A percentile compares a stretch with the other conserved stretches of the same genome.
phyloP scores from a whole-genome alignment of 31 red algal genomes.

The Endocladia muricata region DNA sequence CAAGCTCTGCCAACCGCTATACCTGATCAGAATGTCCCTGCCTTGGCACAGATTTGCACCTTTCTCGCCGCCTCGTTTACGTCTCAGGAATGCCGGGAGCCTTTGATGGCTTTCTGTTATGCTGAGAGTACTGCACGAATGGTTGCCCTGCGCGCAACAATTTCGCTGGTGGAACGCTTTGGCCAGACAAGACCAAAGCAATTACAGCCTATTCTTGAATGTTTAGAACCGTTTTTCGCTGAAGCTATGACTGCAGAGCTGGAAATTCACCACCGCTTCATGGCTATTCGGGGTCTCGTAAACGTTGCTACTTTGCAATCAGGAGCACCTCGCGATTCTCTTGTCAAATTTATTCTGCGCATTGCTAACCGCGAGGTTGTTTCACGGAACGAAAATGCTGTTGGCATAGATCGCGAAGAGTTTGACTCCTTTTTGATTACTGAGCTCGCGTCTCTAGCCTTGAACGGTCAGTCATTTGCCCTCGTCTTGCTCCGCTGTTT shows the following conservation, averaged over 20 bases:
- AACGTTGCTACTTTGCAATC: neutral
- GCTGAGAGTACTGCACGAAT: slow-evolving; percentile 3
- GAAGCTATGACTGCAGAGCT: neutral
- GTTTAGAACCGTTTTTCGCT: neutral
- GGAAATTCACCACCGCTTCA: neutral
- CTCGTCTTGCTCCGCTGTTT: neutral
- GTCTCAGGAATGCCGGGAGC: neutral
- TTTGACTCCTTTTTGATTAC: neutral
- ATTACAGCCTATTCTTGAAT: neutral
- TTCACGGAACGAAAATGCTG: neutral
- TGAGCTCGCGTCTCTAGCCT: neutral
- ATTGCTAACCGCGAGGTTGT: neutral
- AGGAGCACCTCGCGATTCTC: neutral
- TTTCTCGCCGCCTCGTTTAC: slow-evolving; percentile 15
- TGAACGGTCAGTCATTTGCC: neutral
- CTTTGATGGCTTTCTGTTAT: slow-evolving; percentile 27
- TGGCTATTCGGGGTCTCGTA: neutral
- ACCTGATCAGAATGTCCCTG: slow-evolving; percentile 5
- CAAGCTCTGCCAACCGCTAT: slow-evolving; percentile 39
- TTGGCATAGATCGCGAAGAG: neutral
- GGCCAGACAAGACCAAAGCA: neutral
- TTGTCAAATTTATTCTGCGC: neutral
- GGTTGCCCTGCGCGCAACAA: neutral
- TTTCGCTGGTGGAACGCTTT: neutral
- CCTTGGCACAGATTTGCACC: slow-evolving; percentile 5